A percentile compares a stretch with the other conserved stretches of the same genome.
phyloP scores from a whole-genome alignment of 768 basidiomycete species.

The Lenzites betulinus region DNA sequence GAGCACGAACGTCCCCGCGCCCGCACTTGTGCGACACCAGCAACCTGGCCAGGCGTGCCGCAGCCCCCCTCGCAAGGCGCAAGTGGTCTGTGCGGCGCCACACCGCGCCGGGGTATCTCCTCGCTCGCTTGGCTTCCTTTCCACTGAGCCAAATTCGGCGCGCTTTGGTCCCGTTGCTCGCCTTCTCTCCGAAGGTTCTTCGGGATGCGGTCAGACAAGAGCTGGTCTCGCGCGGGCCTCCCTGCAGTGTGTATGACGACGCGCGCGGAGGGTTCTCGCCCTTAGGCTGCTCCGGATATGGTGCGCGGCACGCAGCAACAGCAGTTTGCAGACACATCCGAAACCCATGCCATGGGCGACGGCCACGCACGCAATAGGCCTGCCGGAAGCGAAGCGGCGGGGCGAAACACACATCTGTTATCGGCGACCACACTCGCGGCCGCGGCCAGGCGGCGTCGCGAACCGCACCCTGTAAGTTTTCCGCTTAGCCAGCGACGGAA shows the following conservation, averaged over 20 bases:
- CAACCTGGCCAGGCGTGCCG: background rate
- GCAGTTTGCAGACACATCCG: background rate
- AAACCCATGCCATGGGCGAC: too few relatives aligned
- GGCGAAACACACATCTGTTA: background rate
- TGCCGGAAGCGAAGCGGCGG: conserved; percentile 1
- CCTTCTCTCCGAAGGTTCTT: conserved; percentile 21
- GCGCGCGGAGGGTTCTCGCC: background rate
- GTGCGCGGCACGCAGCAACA: background rate
- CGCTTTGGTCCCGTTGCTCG: background rate
- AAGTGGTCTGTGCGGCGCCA: background rate
- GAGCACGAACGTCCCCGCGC: background rate
- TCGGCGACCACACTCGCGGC: background rate
- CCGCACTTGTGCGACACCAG: background rate
- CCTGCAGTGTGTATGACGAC: background rate
- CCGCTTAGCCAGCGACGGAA: conserved; percentile 2
- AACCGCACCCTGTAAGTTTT: conserved; percentile 20
- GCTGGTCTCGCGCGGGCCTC: background rate
- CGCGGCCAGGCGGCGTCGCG: conserved; percentile 2
- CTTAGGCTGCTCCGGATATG: background rate
- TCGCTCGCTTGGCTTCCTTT: background rate
- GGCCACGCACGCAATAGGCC: background rate
- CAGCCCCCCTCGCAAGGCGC: background rate
- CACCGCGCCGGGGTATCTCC: background rate
- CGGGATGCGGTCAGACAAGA: conserved; percentile 12
- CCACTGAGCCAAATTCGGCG: background rate